These are phyloP conservation scores for Nothomitra cinnamomea DNA, from an alignment of 2,329 filamentous ascomycete species.

Conservation along the genomic window DNA sequence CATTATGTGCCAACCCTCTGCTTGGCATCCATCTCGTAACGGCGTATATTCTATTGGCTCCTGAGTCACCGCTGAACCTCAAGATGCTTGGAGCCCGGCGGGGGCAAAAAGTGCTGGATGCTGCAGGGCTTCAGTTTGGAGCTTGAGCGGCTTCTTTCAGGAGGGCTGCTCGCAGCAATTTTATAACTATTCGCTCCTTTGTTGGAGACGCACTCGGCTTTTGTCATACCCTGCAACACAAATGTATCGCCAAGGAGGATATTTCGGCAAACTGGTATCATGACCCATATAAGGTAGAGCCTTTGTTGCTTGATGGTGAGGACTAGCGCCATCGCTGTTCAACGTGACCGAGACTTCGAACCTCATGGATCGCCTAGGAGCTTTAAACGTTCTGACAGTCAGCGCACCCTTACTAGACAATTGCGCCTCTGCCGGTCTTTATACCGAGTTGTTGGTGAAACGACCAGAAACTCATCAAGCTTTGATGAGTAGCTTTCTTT, in stretches of 20 bases:
- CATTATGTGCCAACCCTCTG: neutral
- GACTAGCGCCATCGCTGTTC: conserved; percentile 33
- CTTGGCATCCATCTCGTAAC: neutral
- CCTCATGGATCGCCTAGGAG: conserved; percentile 27
- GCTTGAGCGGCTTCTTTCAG: conserved; percentile 29
- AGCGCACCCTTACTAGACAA: conserved; percentile 30
- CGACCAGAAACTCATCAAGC: conserved; percentile 16
- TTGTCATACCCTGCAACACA: conserved; percentile 33
- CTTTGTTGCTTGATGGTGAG: conserved; percentile 25
- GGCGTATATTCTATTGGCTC: conserved; percentile 18
- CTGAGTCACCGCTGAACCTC: conserved; percentile 22
- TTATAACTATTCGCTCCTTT: conserved; percentile 30
- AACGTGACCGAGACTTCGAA: conserved; percentile 40
- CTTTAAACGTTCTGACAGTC: conserved; percentile 29
- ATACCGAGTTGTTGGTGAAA: conserved; percentile 30
- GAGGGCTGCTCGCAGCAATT: conserved; percentile 12
- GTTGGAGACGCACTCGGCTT: conserved; percentile 33
- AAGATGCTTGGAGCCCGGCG: conserved; percentile 1
- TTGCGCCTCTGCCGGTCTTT: conserved; percentile 29
- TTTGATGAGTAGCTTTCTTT: conserved; percentile 27
- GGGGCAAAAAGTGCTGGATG: conserved; percentile 15
- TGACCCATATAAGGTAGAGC: conserved; percentile 22
- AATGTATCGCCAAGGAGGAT: conserved; percentile 13
- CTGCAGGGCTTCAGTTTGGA: conserved; percentile 29
- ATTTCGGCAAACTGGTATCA: conserved; percentile 26